Conservation (phyloP, 805 yeast genomes). For the Saccharomycopsis amapae region DNA sequence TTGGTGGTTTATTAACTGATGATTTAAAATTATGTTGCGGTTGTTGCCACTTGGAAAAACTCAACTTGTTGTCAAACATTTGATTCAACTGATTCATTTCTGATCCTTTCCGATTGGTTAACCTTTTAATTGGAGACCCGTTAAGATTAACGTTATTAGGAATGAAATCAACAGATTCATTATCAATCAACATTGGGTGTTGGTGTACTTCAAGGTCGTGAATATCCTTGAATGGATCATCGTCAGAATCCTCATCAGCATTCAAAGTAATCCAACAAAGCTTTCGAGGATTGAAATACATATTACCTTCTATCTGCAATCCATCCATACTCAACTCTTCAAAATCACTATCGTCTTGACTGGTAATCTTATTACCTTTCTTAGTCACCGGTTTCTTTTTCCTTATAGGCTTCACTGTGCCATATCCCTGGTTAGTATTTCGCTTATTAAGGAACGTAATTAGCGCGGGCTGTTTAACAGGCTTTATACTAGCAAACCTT, state of each 20-base stretch:
- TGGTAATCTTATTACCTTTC: slow-evolving; percentile 11
- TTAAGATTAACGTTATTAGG: too few relatives aligned
- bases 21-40: neutral
- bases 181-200: neutral
- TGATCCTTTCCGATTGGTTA: neutral
- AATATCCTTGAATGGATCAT: slow-evolving; percentile 21
- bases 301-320: slow-evolving; percentile 21
- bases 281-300: slow-evolving; percentile 21
- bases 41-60: neutral
- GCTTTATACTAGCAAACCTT: slow-evolving; percentile 13
- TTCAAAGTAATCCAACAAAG: slow-evolving; percentile 19
- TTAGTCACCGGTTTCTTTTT: slow-evolving; percentile 1
- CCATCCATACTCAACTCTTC: slow-evolving; percentile 20
- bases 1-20: neutral
- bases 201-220: slow-evolving; percentile 15
- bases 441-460: slow-evolving; percentile 17
- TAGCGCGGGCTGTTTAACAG: slow-evolving; percentile 14
- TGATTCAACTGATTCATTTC: neutral
- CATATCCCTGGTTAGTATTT: neutral
- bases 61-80: neutral
- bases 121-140: neutral
- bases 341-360: slow-evolving; percentile 16
- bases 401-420: slow-evolving; percentile 10
- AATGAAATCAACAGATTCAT: too few relatives aligned
- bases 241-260: slow-evolving; percentile 10